Evolutionary conservation across 176 grass and related monocot genomes (phyloP), one percentile per base, ranked within the genome.

Genomic region (Areca catechu): DNA sequence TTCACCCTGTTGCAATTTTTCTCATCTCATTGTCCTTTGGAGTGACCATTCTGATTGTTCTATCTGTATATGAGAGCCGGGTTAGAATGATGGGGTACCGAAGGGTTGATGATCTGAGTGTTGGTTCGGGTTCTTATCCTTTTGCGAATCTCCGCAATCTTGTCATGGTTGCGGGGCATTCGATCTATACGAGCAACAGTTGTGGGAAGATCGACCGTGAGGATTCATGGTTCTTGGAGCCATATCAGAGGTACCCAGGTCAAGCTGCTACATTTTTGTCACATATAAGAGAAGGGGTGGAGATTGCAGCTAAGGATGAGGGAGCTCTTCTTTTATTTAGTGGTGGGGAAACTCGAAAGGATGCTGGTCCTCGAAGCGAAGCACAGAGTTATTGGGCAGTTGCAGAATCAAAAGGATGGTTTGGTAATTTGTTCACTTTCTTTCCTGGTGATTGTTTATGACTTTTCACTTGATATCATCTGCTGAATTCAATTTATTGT

Each of bases 371-470:
- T 3, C 80, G 87, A 53, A 98, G 87, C 7, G 93, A 98, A 70
- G 87, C 87, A 3, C 93, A 98, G 69, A 98, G 93, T 78, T 98
- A 98, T 61, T 98, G 87, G 87, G 58, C 75, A 7, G 80, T 92
- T 20, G 87, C 93, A 0, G 87, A 98, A 57, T 92, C 84, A 0
- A 65, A 85, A 74, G 69, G 75, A 60, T 98, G 93, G 93, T 98
- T 82, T 50, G 93, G 93, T 98, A 76, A 21, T 37, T 62, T 51
- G 7, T 10, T 53, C 16, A 24, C 19, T 73, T 17, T 53, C 16
- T 54, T 19, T 9, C 54, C 16, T 30, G 66, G 78, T 62, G 5
- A 16, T 37, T 19, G 16, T 18, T 61, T 37, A 18, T 57, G 0
- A 60, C 7, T 60, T 47, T n/a, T 0, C 30, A 48, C 27, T 6